Evolutionary conservation across 345 rosid genomes (phyloP), one percentile per base, ranked within the genome.

Genomic region (Noccaea caerulescens): DNA sequence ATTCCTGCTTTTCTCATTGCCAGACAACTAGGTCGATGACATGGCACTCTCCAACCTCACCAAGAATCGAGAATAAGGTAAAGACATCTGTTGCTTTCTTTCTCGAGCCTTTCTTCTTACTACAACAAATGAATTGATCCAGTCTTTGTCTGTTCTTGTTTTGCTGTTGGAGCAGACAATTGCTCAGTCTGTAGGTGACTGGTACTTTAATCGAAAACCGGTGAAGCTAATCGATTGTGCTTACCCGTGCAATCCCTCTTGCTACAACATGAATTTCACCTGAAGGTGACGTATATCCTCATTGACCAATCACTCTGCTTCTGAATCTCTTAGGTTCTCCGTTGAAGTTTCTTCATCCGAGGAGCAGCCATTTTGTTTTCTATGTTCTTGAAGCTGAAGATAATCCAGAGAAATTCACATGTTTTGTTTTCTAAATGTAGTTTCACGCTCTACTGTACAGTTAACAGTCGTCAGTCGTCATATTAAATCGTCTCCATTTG

Each of bases 231-330:
- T 88, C 2, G 99, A 93, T 69, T 87, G 96, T 76, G 86, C 93
- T 51, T 93, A 85, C 75, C 97, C 99, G 3, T 89, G 99, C 84
- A 84, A 89, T 62, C 96, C 90, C 46, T 84, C 92, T 64, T 91
- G 99, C 83, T 78, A 80, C 73, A 77, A 86, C 82, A 75, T 86
- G 86, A 70, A 85, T 76, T 86, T 84, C 67, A 72, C 79, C 3
- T 46, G 30, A 78, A 32, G n/a, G 61, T 75, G 65, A 3, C 38
- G 16, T 66, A 6, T 65, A 39, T 49, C 36, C 32, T 33, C 64
- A 3, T 55, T 27, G 16, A 10, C 9, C 38, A 53, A 14, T 55
- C 32, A 44, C 38, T 32, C 62, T 52, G 27, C 63, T 52, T 42
- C 7, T 51, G 8, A 5, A 18, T 33, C 10, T 20, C 12, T 63